These are phyloP conservation scores for Fusarium albidum DNA, from an alignment of 2,329 filamentous ascomycete species.

Conservation along the genomic window DNA sequence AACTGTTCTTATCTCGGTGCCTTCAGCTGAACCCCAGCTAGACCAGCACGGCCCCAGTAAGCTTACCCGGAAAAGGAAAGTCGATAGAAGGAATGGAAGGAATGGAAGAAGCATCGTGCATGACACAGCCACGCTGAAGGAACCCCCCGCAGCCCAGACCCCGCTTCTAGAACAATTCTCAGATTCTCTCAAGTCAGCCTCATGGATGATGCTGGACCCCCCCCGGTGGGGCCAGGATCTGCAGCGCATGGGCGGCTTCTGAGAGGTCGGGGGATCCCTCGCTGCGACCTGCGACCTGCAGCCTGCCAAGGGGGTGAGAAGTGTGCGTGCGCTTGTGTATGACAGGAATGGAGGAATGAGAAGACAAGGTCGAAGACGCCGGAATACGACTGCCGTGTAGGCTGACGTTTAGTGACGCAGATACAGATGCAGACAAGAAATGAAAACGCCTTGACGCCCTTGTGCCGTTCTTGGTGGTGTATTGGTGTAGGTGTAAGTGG, in stretches of 20 bases:
- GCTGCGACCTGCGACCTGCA: background rate
- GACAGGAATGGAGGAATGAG: slow-evolving; percentile 19
- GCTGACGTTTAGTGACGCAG: slow-evolving; percentile 2
- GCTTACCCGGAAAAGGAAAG: slow-evolving; percentile 26
- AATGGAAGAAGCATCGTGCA: slow-evolving; percentile 33
- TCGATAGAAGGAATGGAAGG: slow-evolving; percentile 33
- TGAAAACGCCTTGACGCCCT: slow-evolving; percentile 17
- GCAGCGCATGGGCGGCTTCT: slow-evolving; percentile 32
- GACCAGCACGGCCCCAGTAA: background rate
- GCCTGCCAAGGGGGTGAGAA: background rate
- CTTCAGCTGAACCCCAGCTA: slow-evolving; percentile 19
- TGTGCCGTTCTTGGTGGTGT: slow-evolving; percentile 14
- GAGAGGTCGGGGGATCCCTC: slow-evolving; percentile 14
- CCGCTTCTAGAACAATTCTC: slow-evolving; percentile 47
- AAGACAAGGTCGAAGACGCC: slow-evolving; percentile 22
- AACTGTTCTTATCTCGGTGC: slow-evolving; percentile 31
- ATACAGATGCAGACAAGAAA: background rate
- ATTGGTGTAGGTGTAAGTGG: slow-evolving; percentile 6
- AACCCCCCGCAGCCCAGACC: slow-evolving; percentile 31
- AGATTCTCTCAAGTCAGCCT: slow-evolving; percentile 43
- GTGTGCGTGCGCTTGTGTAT: background rate
- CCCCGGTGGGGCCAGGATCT: slow-evolving; percentile 25
- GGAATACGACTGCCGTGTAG: slow-evolving; percentile 4
- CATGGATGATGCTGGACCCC: slow-evolving; percentile 22
- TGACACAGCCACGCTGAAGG: slow-evolving; percentile 28